Percentiles rank a stretch among this genome's conserved stretches.
These are phyloP conservation scores for Pharnaceum exiguum DNA, from an alignment of 148 eudicot species.

Conservation along the genomic window DNA sequence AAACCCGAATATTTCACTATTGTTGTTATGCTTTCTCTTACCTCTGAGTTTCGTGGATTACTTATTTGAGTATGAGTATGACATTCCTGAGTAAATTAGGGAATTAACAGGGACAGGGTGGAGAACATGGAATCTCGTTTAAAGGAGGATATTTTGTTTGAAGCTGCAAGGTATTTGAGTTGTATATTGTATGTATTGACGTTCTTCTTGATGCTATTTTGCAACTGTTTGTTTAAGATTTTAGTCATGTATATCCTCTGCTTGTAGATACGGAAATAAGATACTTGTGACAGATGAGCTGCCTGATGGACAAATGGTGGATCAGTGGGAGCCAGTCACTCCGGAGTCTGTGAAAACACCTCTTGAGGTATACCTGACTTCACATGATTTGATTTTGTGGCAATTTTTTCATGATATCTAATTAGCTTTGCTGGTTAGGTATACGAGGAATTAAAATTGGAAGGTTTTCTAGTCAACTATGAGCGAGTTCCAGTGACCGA, in stretches of 20 bases:
- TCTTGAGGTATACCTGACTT: conserved; percentile 48
- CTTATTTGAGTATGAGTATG: conserved; percentile 24
- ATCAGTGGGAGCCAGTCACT: conserved; percentile 96
- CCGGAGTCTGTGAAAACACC: conserved; percentile 80
- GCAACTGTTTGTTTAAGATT: neutral
- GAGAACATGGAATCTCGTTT: conserved; percentile 96
- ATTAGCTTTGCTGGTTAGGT: conserved; percentile 45
- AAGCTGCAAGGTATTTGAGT: conserved; percentile 72
- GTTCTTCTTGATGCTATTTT: conserved; percentile 6
- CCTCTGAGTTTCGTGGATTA: conserved; percentile 16
- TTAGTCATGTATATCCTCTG: neutral
- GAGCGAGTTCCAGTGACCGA: conserved; percentile 95
- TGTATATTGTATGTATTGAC: neutral
- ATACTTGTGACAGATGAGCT: conserved; percentile 96
- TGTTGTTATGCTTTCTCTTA: neutral
- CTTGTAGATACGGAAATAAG: conserved; percentile 75
- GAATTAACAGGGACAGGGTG: conserved; percentile 90
- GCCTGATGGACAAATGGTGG: conserved; percentile 99
- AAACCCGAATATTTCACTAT: neutral
- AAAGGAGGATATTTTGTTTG: conserved; percentile 79
- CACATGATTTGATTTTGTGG: neutral
- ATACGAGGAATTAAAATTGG: conserved; percentile 65
- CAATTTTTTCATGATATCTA: conserved; percentile 10
- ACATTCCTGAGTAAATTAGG: conserved; percentile 53
- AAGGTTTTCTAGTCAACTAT: conserved; percentile 69